Evolutionary conservation across 2,329 filamentous ascomycete species (phyloP).

Genomic region (Fusarium annulatum): DNA sequence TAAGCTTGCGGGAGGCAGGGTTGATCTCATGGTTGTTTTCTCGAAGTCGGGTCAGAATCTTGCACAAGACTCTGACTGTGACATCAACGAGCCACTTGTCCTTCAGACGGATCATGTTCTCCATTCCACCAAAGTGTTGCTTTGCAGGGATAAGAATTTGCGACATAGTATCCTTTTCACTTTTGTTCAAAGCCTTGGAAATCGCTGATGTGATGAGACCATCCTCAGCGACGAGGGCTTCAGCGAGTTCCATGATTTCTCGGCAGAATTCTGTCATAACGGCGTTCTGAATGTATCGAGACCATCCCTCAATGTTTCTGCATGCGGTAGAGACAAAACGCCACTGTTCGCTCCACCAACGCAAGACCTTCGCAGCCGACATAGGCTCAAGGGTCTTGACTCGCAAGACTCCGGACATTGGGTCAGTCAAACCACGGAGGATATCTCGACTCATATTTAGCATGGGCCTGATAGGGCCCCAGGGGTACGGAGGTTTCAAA

Average conservation of each 20-base stretch:
- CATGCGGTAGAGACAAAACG: conserved; percentile 83
- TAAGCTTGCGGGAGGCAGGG: conserved; percentile 66
- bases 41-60: conserved; percentile 83
- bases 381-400: conserved; percentile 66
- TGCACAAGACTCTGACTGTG: conserved; percentile 83
- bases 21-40: conserved; percentile 80
- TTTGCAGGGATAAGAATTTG: conserved; percentile 55
- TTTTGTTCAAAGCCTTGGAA: conserved; percentile 54
- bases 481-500: conserved; percentile 56
- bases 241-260: conserved; percentile 93
- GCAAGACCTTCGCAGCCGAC: conserved; percentile 74
- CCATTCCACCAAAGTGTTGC: conserved; percentile 72
- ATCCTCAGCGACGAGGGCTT: conserved; percentile 85
- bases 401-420: conserved; percentile 65
- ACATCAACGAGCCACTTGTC: conserved; percentile 87
- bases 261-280: conserved; percentile 93
- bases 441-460: conserved; percentile 69
- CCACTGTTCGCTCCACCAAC: conserved; percentile 90
- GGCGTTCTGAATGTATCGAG: conserved; percentile 76
- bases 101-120: conserved; percentile 89
- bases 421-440: conserved; percentile 66
- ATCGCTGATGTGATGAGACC: conserved; percentile 79
- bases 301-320: conserved; percentile 85
- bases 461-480: conserved; percentile 67
- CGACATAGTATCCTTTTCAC: conserved; percentile 54